Conservation (phyloP, 352 stramenopile species). For the Elongisporangium anandrum region DNA sequence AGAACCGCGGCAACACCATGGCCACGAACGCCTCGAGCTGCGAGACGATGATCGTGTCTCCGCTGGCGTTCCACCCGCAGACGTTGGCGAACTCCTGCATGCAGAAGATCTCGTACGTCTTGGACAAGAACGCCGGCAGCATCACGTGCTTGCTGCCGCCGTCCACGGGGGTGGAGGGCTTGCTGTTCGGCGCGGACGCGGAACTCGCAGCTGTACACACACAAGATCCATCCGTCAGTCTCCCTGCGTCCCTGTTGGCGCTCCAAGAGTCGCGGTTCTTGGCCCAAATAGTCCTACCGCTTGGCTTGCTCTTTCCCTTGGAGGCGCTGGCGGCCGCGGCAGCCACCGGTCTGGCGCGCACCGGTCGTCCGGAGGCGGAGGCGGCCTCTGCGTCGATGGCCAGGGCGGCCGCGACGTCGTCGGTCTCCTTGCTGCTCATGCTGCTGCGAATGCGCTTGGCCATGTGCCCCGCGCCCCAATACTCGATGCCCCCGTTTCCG, state of each 20-base stretch:
- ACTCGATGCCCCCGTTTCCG: not conserved
- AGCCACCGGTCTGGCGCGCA: not conserved
- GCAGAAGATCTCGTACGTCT: constrained; percentile 94
- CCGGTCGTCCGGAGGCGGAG: not conserved
- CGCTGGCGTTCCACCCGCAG: constrained; percentile 88
- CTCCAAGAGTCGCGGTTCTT: not conserved
- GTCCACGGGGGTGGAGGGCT: constrained; percentile 8
- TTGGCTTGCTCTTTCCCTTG: constrained; percentile 14
- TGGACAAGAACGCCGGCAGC: constrained; percentile 89
- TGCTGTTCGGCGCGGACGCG: constrained; percentile 9
- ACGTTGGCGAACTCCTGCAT: constrained; percentile 76
- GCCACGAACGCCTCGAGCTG: constrained; percentile 79
- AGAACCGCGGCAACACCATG: constrained; percentile 86
- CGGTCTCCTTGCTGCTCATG: constrained; percentile 21
- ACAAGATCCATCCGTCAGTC: not conserved
- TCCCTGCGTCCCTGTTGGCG: not conserved
- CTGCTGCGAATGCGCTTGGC: constrained; percentile 58
- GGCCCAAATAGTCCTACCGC: not conserved
- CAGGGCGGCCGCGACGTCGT: not conserved
- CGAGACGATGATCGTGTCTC: constrained; percentile 91
- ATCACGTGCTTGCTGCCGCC: constrained; percentile 70
- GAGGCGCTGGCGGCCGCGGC: not conserved
- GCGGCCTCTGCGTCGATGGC: not conserved
- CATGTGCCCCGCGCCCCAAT: constrained; percentile 20
- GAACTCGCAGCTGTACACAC: not conserved